Conservation (phyloP, 179 eudicot genomes). For the Silene vulgaris region DNA sequence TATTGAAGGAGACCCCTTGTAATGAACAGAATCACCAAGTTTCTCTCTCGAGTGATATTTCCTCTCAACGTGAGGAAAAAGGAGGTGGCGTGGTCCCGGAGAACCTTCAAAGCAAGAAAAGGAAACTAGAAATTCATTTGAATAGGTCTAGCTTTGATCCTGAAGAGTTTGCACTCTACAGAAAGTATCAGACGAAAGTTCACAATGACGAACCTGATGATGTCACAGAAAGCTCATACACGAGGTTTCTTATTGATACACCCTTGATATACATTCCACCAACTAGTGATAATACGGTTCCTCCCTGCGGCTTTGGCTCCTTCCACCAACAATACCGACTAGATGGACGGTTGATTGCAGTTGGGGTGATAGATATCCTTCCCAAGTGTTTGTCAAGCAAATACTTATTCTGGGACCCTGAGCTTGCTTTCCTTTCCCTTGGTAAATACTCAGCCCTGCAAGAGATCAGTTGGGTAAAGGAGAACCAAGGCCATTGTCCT, state of each 20-base stretch:
- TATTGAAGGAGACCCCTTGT: conserved; percentile 27
- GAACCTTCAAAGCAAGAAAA: conserved; percentile 29
- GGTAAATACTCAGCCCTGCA: conserved; percentile 84
- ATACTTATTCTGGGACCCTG: conserved; percentile 97
- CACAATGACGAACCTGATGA: conserved; percentile 71
- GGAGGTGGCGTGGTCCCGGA: conserved; percentile 26
- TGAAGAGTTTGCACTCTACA: conserved; percentile 79
- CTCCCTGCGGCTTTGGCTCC: conserved; percentile 95
- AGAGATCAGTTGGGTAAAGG: conserved; percentile 79
- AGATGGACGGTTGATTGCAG: conserved; percentile 84
- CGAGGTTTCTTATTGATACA: conserved; percentile 72
- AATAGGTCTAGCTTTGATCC: conserved; percentile 81
- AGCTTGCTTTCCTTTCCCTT: conserved; percentile 72
- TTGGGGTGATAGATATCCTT: conserved; percentile 94
- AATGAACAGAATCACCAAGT: conserved; percentile 27
- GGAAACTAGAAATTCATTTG: conserved; percentile 59
- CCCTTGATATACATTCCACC: conserved; percentile 70
- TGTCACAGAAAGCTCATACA: conserved; percentile 67
- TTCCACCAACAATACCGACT: conserved; percentile 90
- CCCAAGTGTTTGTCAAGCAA: conserved; percentile 94
- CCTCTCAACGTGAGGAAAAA: conserved; percentile 29
- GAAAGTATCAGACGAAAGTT: conserved; percentile 69
- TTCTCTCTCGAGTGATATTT: conserved; percentile 30
- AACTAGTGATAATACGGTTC: conserved; percentile 50
- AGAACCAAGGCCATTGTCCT: conserved; percentile 61